Conservation (phyloP, 2,329 filamentous ascomycete genomes). For the Paradendryphiella salina region DNA sequence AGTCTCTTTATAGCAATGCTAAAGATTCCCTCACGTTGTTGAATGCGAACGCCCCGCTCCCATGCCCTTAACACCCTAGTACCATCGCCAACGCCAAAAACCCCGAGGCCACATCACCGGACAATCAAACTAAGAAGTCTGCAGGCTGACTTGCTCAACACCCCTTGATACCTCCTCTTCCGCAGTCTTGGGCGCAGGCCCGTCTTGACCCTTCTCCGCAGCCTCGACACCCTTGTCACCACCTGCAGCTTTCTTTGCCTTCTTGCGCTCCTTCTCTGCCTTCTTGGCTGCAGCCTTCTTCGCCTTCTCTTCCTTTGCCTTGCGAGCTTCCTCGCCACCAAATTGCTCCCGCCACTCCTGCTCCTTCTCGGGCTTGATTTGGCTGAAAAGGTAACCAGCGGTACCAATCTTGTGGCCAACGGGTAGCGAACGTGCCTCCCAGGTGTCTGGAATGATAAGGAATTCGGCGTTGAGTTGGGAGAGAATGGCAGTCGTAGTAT, state of each 20-base stretch:
- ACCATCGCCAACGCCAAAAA: constrained; percentile 6
- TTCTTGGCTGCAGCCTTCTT: constrained; percentile 60
- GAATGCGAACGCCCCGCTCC: constrained; percentile 4
- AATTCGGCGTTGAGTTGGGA: constrained; percentile 67
- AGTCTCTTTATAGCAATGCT: neutral
- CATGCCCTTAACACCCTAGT: constrained; percentile 3
- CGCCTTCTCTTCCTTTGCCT: constrained; percentile 72
- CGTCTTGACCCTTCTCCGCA: constrained; percentile 69
- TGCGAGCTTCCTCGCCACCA: constrained; percentile 66
- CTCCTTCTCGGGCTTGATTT: constrained; percentile 79
- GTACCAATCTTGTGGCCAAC: constrained; percentile 81
- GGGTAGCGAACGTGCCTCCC: constrained; percentile 46
- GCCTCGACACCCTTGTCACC: constrained; percentile 77
- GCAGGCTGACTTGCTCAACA: constrained; percentile 51
- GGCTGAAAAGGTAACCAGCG: constrained; percentile 78
- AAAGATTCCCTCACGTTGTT: neutral
- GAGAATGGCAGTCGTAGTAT: constrained; percentile 67
- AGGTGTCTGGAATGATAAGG: constrained; percentile 61
- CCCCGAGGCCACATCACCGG: neutral
- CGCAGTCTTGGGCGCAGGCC: constrained; percentile 45
- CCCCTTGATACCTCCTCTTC: constrained; percentile 52
- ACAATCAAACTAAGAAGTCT: constrained; percentile 42
- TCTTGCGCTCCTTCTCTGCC: constrained; percentile 65
- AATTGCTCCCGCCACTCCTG: constrained; percentile 81
- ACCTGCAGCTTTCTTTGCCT: constrained; percentile 62